A percentile compares a stretch with the other conserved stretches of the same genome.
These are phyloP conservation scores for Abrus pulchellus DNA, from an alignment of 306 rosid species.

Conservation along the genomic window DNA sequence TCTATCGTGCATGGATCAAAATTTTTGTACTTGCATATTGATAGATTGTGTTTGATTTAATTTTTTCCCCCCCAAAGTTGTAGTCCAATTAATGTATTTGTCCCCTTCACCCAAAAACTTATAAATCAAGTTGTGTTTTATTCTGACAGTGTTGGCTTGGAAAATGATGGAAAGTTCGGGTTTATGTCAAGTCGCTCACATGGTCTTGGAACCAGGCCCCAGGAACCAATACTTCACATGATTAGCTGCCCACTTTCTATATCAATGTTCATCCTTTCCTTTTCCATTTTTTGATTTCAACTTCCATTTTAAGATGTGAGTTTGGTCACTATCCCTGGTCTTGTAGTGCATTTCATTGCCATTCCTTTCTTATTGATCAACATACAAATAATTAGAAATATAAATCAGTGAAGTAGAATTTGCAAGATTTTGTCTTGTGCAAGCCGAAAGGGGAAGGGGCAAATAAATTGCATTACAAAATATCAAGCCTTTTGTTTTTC, in stretches of 20 bases:
- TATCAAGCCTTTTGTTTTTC: neutral
- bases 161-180: slow-evolving; percentile 44
- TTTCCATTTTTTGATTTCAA: neutral
- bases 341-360: slow-evolving; percentile 18
- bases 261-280: slow-evolving; percentile 11
- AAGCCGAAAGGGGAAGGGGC: neutral
- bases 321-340: slow-evolving; percentile 5
- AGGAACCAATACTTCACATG: slow-evolving; percentile 31
- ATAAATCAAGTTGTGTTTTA: neutral
- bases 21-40: neutral
- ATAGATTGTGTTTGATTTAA: neutral
- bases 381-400: neutral
- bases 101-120: neutral
- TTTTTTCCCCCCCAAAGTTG: neutral
- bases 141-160: neutral
- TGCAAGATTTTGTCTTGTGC: slow-evolving; percentile 15
- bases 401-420: neutral
- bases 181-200: slow-evolving; percentile 48
- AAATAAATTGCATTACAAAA: too few species aligned
- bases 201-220: slow-evolving; percentile 33
- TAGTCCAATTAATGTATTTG: neutral
- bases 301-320: slow-evolving; percentile 1
- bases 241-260: slow-evolving; percentile 40
- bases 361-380: neutral
- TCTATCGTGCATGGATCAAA: neutral